A percentile compares a stretch with the other conserved stretches of the same genome.
Evolutionary conservation across 2,329 filamentous ascomycete species (phyloP).

Genomic region (Fusarium guadeloupense): DNA sequence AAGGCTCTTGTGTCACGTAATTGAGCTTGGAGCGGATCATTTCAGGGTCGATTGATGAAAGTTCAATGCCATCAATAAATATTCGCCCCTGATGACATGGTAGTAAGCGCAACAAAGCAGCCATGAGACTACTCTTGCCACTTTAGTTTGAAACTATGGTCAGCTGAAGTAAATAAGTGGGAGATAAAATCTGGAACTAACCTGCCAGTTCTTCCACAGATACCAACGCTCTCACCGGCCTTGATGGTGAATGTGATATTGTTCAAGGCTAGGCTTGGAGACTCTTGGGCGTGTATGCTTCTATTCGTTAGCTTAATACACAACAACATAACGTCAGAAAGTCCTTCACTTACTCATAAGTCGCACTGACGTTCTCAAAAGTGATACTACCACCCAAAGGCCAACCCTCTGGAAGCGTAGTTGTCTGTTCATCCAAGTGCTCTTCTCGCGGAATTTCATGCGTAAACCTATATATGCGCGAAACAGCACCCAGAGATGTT

Average conservation of each 20-base stretch:
- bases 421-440: not conserved
- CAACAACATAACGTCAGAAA: too few relatives aligned
- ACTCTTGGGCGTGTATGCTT: not conserved
- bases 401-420: not conserved
- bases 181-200: too few relatives aligned
- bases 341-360: not conserved
- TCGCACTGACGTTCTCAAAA: conserved; percentile 1
- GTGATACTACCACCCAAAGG: not conserved
- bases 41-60: not conserved
- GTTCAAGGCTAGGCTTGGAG: not conserved
- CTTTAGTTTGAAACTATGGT: not conserved
- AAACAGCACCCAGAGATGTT: not conserved
- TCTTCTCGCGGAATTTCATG: not conserved
- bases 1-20: not conserved
- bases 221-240: not conserved
- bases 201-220: conserved; percentile 2
- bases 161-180: not conserved
- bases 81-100: not conserved
- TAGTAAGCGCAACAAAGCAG: not conserved
- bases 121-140: conserved; percentile 4
- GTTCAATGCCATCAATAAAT: not conserved
- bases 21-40: not conserved
- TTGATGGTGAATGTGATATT: not conserved
- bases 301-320: too few relatives aligned
- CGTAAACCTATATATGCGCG: not conserved